phyloP scores from a whole-genome alignment of 331 rosid genomes.

The Pyrus hybrid region DNA sequence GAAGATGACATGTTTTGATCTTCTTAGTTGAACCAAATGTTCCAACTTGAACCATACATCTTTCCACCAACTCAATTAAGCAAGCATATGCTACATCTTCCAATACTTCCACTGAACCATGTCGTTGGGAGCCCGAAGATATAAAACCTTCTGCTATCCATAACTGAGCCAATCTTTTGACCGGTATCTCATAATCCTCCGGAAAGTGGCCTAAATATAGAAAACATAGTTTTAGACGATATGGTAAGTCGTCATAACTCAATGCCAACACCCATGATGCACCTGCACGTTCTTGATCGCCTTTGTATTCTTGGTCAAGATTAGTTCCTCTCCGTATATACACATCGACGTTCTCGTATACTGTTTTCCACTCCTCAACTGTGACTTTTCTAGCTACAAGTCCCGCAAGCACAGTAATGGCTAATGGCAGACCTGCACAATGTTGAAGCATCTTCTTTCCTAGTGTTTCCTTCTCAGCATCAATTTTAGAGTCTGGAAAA shows the following conservation, averaged over 20 bases:
- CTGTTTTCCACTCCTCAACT: neutral
- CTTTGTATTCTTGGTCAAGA: neutral
- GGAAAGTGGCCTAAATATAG: neutral
- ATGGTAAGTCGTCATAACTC: neutral
- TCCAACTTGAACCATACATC: slow-evolving; percentile 3
- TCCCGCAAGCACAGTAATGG: neutral
- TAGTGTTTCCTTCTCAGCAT: neutral
- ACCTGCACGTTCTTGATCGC: neutral
- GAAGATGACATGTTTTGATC: slow-evolving; percentile 1
- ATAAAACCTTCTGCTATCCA: slow-evolving; percentile 16
- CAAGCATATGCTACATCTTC: neutral
- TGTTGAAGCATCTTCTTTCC: neutral
- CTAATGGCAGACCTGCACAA: slow-evolving; percentile 2
- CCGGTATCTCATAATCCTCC: neutral
- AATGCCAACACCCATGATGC: neutral
- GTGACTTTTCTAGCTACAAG: neutral
- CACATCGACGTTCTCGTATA: neutral
- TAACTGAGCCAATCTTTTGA: neutral
- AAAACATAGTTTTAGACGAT: slow-evolving; percentile 5
- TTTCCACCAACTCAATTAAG: neutral
- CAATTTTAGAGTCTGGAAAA: neutral
- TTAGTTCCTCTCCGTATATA: neutral
- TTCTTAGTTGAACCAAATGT: neutral
- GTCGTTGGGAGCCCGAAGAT: neutral
- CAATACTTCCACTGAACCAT: neutral